Conservation (phyloP, 169 alveolate species). For the Eimeria zaria region DNA sequence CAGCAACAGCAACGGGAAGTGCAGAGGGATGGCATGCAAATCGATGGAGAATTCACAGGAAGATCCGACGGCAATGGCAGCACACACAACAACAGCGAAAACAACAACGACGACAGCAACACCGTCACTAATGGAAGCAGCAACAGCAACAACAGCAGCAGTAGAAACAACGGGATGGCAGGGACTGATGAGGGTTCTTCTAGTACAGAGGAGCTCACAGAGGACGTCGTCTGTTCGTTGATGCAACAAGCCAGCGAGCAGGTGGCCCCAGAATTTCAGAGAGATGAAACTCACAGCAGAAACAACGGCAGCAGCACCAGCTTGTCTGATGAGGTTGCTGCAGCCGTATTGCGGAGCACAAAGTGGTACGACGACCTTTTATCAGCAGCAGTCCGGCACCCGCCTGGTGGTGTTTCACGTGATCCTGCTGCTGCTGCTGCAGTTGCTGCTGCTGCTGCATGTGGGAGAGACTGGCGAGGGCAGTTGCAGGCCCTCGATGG, state of each 20-base stretch:
- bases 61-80: not conserved
- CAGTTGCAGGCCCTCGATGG: conserved; percentile 23
- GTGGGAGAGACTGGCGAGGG: conserved; percentile 40
- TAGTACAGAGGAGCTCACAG: not conserved
- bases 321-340: conserved; percentile 65
- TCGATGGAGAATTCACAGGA: not conserved
- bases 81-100: not conserved
- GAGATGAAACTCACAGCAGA: not conserved
- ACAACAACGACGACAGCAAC: not conserved
- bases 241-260: conserved; percentile 77
- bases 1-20: conserved; percentile 25
- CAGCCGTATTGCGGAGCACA: conserved; percentile 61
- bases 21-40: conserved; percentile 16
- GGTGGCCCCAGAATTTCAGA: conserved; percentile 25
- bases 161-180: conserved; percentile 5
- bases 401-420: conserved; percentile 11
- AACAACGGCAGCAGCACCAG: conserved; percentile 45
- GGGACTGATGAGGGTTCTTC: not conserved
- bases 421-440: not conserved
- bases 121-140: not conserved
- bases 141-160: conserved; percentile 40
- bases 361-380: conserved; percentile 76
- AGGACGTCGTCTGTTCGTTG: not conserved
- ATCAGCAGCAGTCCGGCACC: conserved; percentile 67
- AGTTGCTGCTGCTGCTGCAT: conserved; percentile 21